Base-by-base conservation (phyloP, 2,329 filamentous ascomycete genomes). In the Arthrobotrys sinensis region DNA sequence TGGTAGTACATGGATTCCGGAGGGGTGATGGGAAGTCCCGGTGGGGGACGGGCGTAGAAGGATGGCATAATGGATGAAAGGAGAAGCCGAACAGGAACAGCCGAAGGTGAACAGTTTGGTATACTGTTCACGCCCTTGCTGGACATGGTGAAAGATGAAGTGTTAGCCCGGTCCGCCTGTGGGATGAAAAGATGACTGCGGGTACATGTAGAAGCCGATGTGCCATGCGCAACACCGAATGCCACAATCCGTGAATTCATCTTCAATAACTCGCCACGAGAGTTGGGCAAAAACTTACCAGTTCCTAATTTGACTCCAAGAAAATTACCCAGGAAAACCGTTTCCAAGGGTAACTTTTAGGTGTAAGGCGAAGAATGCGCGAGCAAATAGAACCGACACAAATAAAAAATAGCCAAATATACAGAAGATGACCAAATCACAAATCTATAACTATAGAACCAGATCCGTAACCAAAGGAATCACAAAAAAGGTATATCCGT, bases 41-140 rank as follows among this genome's bases (percentile, higher is more conserved):
- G 75, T 40, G 75, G 75, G 46, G 75, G 68, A 50, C 78, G 72
- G 12, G 78, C 72, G 63, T 77, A 76, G 68, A 73, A 76, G 46
- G 78, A 80, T 73, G 78, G 67, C 78, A 80, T 80, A 24, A 72
- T 63, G 55, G 78, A 71, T 52, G 72, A 76, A 55, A 72, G 78
- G 48, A 76, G 72, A 67, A 77, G 72, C 38, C 80, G 80, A 81
- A 80, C 79, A 79, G 79, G 80, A 78, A 80, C 80, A 80, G 80
- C 76, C 63, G 79, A 73, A 66, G 79, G 80, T 76, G 79, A 78
- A 76, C 75, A 78, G 76, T 65, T 63, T 46, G 36, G 40, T 55
- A 43, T 64, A 73, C 73, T 69, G 67, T 78, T 71, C 77, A 76
- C 73, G 34, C 69, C 76, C 80, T 78, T 64, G 76, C 79, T 78